Evolutionary conservation across 1,139 yeast species (phyloP).

Genomic region (Candida smagusa): DNA sequence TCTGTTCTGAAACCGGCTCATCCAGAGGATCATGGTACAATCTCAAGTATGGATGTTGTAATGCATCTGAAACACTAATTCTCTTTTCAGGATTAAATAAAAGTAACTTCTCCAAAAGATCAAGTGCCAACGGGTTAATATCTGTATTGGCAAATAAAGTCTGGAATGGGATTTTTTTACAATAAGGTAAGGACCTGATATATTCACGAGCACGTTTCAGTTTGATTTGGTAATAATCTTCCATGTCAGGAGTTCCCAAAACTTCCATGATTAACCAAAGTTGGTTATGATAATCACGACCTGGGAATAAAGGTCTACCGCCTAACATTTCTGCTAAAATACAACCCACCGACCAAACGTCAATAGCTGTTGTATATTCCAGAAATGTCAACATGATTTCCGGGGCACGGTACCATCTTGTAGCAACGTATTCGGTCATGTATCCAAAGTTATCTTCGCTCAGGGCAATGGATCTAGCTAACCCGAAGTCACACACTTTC

Average conservation of each 20-base stretch:
- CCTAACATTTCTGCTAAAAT: conserved; percentile 88
- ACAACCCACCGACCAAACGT: conserved; percentile 96
- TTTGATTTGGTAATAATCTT: conserved; percentile 76
- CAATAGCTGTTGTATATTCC: conserved; percentile 91
- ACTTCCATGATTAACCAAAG: conserved; percentile 82
- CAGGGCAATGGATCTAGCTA: conserved; percentile 59
- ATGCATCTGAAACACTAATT: conserved; percentile 75
- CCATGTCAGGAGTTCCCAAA: conserved; percentile 84
- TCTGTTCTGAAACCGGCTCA: conserved; percentile 74
- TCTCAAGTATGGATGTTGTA: conserved; percentile 75
- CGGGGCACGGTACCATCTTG: conserved; percentile 97
- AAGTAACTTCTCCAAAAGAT: conserved; percentile 69
- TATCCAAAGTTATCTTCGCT: conserved; percentile 64
- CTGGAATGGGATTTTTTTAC: conserved; percentile 52
- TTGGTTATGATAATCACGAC: conserved; percentile 91
- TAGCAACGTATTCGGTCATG: conserved; percentile 96
- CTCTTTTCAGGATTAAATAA: conserved; percentile 79
- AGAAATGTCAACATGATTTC: conserved; percentile 95
- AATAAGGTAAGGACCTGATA: conserved; percentile 69
- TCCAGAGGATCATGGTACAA: conserved; percentile 81
- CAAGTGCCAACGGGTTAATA: conserved; percentile 68
- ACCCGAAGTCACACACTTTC: conserved; percentile 92
- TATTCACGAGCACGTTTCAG: conserved; percentile 85
- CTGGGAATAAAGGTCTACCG: conserved; percentile 89
- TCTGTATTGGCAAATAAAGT: conserved; percentile 13